Evolutionary conservation across 257 asterid genomes (phyloP), one percentile per base, ranked within the genome.

Genomic region (Penstemon barbatus): DNA sequence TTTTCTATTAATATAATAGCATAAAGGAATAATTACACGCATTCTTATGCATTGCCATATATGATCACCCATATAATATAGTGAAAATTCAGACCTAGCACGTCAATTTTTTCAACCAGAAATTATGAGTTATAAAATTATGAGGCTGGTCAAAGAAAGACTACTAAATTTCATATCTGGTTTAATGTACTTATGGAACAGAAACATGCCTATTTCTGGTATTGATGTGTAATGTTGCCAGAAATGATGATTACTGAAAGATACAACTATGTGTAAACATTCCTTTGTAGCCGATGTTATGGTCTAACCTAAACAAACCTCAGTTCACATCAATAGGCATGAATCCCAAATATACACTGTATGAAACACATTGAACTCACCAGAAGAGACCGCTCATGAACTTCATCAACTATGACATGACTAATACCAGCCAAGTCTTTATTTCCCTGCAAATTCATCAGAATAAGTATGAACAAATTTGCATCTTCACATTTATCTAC

Each of bases 341-440:
- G 48, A 45, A 60, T 64, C 73, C 63, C 61, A 52, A 69, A 46
- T 38, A 69, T 40, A 45, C 18, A 66, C 73, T 45, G 55, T 55
- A 49, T 66, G 57, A 54, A 57, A 7, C 57, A 71, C 40, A 52
- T 46, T 40, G 57, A 70, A 77, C 97, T 87, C 78, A 90, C 99
- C 99, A 93, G 84, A 74, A 93, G 95, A 75, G 99, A 88, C 65
- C 99, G 85, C 78, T 93, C 99, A 66, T 93, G 99, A 70, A 93
- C 99, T 87, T 93, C 99, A 84, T 93, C 99, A 67, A 93, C 97
- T 75, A 93, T 77, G 73, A 93, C 88, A 72, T 93, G 99, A 79
- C 92, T 93, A 81, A 93, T 76, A 74, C 88, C 94, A 69, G 81
- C 76, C 78, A 93, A 83, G 73, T 84, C 88, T 71, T 72, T 90